Conservation (phyloP, 129 eudicot species). For the Helianthus tuberosus region DNA sequence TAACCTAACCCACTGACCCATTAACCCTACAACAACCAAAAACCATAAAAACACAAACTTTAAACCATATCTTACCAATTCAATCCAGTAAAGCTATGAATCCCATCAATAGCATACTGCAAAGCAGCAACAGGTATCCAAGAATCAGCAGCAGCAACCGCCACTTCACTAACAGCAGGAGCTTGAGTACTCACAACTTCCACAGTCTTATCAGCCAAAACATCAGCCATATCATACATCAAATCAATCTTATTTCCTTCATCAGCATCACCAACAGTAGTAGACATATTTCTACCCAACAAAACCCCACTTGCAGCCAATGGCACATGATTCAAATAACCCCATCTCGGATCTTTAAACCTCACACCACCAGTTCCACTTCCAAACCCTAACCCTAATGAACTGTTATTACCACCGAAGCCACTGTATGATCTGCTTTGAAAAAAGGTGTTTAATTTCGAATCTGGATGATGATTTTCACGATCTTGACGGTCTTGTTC, state of each 20-base stretch:
- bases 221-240: conserved; percentile 49
- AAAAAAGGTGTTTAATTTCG: conserved; percentile 7
- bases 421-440: conserved; percentile 42
- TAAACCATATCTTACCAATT: conserved; percentile 46
- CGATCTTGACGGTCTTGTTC: conserved; percentile 45
- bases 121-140: conserved; percentile 71
- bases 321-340: conserved; percentile 26
- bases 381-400: conserved; percentile 39
- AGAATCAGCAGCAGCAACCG: conserved; percentile 80
- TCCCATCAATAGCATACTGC: conserved; percentile 68
- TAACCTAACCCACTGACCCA: not conserved
- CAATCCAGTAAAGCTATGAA: conserved; percentile 64
- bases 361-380: conserved; percentile 24
- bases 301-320: conserved; percentile 28
- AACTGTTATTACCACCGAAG: conserved; percentile 28
- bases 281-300: conserved; percentile 54
- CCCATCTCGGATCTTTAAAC: conserved; percentile 44
- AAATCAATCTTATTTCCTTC: conserved; percentile 44
- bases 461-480: conserved; percentile 17
- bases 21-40: not conserved
- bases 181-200: conserved; percentile 52
- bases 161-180: conserved; percentile 71
- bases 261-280: conserved; percentile 36
- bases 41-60: not conserved
- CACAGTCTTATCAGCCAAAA: conserved; percentile 36